Evolutionary conservation across 2,329 filamentous ascomycete genomes (phyloP).

Genomic region (Beauveria medogensis): DNA sequence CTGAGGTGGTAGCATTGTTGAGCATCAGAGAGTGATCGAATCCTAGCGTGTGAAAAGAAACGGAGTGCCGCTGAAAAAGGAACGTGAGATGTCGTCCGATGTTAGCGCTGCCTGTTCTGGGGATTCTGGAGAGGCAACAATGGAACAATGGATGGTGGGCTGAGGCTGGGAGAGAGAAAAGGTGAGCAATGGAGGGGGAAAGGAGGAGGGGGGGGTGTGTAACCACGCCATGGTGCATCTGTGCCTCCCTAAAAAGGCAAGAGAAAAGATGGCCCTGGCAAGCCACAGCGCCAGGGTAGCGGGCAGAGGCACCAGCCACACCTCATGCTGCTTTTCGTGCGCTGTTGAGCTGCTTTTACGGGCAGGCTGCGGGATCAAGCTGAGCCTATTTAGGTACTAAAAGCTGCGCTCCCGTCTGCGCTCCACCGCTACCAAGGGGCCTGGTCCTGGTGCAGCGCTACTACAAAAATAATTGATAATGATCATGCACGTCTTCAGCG

Average conservation of each 20-base stretch:
- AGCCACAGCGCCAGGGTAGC: not conserved
- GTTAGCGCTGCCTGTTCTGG: not conserved
- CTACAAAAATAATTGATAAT: not conserved
- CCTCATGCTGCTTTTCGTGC: conserved; percentile 3
- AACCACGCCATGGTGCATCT: not conserved
- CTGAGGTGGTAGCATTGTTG: not conserved
- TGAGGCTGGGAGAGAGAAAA: not conserved
- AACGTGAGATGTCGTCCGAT: not conserved
- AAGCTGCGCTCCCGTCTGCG: not conserved
- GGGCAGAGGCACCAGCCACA: conserved; percentile 8
- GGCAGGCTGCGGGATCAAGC: not conserved
- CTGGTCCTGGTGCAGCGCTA: not conserved
- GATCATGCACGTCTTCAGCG: not conserved
- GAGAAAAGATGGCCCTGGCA: not conserved
- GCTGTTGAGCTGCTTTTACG: conserved; percentile 1
- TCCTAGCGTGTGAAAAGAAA: not conserved
- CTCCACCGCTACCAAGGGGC: not conserved
- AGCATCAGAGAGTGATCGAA: not conserved
- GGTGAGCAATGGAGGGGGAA: not conserved
- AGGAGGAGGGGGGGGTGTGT: not conserved
- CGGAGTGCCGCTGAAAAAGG: not conserved
- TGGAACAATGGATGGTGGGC: not conserved
- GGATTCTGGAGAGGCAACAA: not conserved
- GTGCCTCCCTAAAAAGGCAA: conserved; percentile 9
- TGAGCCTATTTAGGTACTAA: not conserved